Evolutionary conservation across 192 early-diverging fungal genomes (phyloP).

Genomic region (Rhizophagus prolifer): DNA sequence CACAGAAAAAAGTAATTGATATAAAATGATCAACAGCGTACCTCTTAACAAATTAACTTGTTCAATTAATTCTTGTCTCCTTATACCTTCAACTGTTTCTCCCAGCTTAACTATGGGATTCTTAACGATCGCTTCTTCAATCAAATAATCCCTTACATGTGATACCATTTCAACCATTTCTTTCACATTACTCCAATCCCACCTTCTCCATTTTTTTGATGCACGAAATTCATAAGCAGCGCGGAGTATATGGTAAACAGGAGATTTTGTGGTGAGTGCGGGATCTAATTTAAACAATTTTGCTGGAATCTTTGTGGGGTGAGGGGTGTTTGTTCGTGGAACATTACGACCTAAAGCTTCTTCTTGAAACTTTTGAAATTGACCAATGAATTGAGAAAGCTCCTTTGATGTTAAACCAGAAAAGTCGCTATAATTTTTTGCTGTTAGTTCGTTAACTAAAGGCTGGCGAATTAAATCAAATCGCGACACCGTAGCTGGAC

Average conservation of each 20-base stretch:
- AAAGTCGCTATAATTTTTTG: conserved; percentile 26
- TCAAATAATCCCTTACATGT: conserved; percentile 38
- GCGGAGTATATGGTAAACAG: conserved; percentile 46
- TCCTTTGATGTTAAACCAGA: conserved; percentile 37
- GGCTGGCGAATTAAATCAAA: conserved; percentile 41
- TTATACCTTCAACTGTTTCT: conserved; percentile 33
- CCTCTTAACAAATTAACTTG: conserved; percentile 42
- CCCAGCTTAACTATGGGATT: conserved; percentile 46
- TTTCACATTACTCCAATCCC: conserved; percentile 45
- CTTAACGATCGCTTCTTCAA: conserved; percentile 32
- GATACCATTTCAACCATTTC: conserved; percentile 39
- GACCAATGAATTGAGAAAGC: conserved; percentile 43
- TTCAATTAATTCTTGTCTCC: conserved; percentile 36
- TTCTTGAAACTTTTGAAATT: conserved; percentile 56
- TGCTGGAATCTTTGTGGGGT: conserved; percentile 44
- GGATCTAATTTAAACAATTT: conserved; percentile 46
- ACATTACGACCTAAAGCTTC: conserved; percentile 42
- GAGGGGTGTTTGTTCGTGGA: neutral
- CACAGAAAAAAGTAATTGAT: neutral
- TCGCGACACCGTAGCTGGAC: conserved; percentile 37
- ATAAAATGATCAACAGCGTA: conserved; percentile 26
- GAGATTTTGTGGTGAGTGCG: conserved; percentile 23
- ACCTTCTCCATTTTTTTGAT: conserved; percentile 39
- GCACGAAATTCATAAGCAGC: conserved; percentile 48
- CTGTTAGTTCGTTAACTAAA: conserved; percentile 41